A percentile compares a stretch with the other conserved stretches of the same genome.
These are phyloP conservation scores for Petasospora fabianii DNA, from an alignment of 1,139 yeast genomes.

Conservation along the genomic window DNA sequence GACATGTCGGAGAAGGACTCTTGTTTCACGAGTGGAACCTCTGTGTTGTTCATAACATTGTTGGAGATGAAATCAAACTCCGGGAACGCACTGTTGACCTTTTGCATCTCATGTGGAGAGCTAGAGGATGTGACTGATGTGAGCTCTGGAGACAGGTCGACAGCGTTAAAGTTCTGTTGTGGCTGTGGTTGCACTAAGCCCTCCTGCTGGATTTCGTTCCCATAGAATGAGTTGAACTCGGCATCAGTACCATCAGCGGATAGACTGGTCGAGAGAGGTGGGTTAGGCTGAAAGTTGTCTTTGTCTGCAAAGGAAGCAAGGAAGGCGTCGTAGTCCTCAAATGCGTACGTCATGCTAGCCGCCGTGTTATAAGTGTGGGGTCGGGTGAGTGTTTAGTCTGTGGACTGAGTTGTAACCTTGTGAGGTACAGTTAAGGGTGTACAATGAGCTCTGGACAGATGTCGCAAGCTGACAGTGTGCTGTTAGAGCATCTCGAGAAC, in stretches of 20 bases:
- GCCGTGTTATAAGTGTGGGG: background rate
- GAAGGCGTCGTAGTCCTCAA: conserved; percentile 30
- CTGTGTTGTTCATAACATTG: conserved; percentile 1
- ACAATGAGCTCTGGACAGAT: too few relatives aligned
- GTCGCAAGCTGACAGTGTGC: background rate
- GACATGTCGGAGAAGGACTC: conserved; percentile 16
- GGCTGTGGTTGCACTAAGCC: conserved; percentile 2
- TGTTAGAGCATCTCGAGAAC: too few relatives aligned
- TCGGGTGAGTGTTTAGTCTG: background rate
- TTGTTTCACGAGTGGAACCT: conserved; percentile 12
- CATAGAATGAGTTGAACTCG: background rate
- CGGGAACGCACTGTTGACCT: conserved; percentile 4
- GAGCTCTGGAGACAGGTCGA: conserved; percentile 22
- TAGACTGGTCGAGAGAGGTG: conserved; percentile 20
- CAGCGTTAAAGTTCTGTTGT: conserved; percentile 1
- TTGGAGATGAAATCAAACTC: conserved; percentile 13
- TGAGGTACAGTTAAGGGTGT: too few relatives aligned
- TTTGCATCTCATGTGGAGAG: conserved; percentile 21
- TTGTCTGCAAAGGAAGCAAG: conserved; percentile 25
- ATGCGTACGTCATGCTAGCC: conserved; percentile 26
- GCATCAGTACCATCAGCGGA: conserved; percentile 17
- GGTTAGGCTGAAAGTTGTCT: conserved; percentile 18
- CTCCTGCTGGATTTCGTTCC: conserved; percentile 3
- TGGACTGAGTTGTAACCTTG: too few relatives aligned
- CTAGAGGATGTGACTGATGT: conserved; percentile 18